Conservation (phyloP, 2,329 filamentous ascomycete species). For the Ceratocystis diversiconidia region DNA sequence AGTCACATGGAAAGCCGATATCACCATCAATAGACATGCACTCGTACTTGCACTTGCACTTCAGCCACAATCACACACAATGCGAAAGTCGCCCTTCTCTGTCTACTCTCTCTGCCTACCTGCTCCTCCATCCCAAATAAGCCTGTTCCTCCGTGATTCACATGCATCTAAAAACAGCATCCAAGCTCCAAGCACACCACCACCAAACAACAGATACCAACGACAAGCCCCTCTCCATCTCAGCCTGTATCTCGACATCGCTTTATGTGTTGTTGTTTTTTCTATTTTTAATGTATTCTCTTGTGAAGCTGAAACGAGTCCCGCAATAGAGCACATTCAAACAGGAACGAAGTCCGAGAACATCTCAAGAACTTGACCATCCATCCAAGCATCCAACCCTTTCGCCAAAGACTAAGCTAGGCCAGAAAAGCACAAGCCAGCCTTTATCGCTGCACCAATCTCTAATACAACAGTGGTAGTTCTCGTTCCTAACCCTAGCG, state of each 20-base stretch:
- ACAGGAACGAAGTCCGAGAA: background rate
- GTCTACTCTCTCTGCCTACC: background rate
- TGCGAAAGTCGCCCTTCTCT: background rate
- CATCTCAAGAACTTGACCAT: background rate
- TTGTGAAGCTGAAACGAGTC: background rate
- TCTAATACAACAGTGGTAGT: background rate
- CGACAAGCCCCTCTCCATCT: background rate
- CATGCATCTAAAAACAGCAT: constrained; percentile 6
- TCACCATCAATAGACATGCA: too few relatives aligned
- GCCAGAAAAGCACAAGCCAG: background rate
- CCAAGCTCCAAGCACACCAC: background rate
- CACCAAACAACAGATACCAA: background rate
- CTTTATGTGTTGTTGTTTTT: background rate
- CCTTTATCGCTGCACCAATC: background rate
- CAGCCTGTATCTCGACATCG: background rate
- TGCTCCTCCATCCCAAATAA: background rate
- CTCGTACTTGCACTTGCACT: too few relatives aligned
- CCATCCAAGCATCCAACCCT: background rate
- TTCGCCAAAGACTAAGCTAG: background rate
- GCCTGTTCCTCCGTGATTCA: constrained; percentile 2
- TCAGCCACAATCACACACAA: background rate
- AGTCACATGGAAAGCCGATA: too few relatives aligned
- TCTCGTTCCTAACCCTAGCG: background rate
- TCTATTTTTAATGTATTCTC: background rate
- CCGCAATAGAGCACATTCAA: background rate